Evolutionary conservation across 371 early-diverging fungal genomes (phyloP), one percentile per base, ranked within the genome.

Genomic region (Phascolomyces articulosus): DNA sequence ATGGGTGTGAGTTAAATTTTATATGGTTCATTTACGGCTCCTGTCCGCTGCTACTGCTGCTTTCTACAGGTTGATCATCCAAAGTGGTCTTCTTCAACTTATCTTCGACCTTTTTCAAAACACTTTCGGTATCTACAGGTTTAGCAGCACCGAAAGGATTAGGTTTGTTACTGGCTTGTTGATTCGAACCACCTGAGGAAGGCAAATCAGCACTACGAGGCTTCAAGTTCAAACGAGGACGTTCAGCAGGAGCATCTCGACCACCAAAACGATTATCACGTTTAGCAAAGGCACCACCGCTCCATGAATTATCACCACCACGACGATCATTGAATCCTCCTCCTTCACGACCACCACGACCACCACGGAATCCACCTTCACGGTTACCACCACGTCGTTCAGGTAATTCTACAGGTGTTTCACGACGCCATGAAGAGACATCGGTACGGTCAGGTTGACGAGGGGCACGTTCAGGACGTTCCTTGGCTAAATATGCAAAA

Each of bases 91-190:
- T 59, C 20, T 18, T 58, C 41, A 60, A 72, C 73, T 84, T 86
- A 61, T 93, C 90, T 66, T 95, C 95, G n/a, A 91, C 63, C 28
- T 86, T 79, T 34, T 85, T 77, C 74, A 92, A 77, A 24, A 85
- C 87, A 60, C 84, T 89, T 31, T 77, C 82, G 38, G 87, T 90
- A 75, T 95, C 93, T 59, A 91, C 86, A 60, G 95, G 91, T 63
- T 80, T 87, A 63, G 95, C 95, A 23, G 78, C 89, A 55, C 95
- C 95, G 63, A 95, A 95, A 34, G 95, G 95, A 78, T 89, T 93
- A 31, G 89, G 66, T 70, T 90, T 91, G 57, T 53, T 73, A 41
- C 71, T 54, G 26, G 26, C 4, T 23, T 4, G 13, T 4, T 40
- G n/a, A 27, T 58, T 31, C 15, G 44, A 40, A n/a, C 9, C 11